A percentile compares a stretch with the other conserved stretches of the same genome.
phyloP scores from a whole-genome alignment of 2,329 filamentous ascomycete species.

The Colletotrichum liriopes region DNA sequence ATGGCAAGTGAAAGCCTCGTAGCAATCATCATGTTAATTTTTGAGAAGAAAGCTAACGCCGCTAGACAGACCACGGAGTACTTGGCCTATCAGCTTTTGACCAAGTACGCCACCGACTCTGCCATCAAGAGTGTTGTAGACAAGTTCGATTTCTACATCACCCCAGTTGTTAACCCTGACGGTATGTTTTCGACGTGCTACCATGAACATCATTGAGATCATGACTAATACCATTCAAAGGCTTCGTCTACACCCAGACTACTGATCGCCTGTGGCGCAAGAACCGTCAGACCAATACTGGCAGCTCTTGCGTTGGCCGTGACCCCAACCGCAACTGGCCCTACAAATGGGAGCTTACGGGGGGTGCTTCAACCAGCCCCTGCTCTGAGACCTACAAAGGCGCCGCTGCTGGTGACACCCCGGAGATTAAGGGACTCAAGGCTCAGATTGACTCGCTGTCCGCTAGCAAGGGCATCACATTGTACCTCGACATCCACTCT shows the following conservation, averaged over 20 bases:
- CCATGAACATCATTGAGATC: rapidly evolving
- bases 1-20: slow-evolving; percentile 65
- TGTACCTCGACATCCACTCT: slow-evolving; percentile 77
- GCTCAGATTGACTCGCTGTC: slow-evolving; percentile 61
- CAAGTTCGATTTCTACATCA: slow-evolving; percentile 70
- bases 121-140: slow-evolving; percentile 62
- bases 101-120: slow-evolving; percentile 53
- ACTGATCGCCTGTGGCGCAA: slow-evolving; percentile 67
- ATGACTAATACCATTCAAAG: slow-evolving; percentile 41
- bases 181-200: slow-evolving; percentile 45
- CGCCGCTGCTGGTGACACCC: slow-evolving; percentile 56
- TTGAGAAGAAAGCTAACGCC: slow-evolving; percentile 42
- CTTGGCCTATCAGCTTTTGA: slow-evolving; percentile 61
- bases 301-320: slow-evolving; percentile 60
- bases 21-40: rapidly evolving
- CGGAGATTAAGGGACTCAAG: slow-evolving; percentile 64
- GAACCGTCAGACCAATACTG: slow-evolving; percentile 60
- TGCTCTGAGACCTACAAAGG: slow-evolving; percentile 64
- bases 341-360: slow-evolving; percentile 62
- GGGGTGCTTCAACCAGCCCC: slow-evolving; percentile 64
- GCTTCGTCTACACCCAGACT: slow-evolving; percentile 64
- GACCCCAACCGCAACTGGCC: slow-evolving; percentile 72
- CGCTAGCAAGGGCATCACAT: slow-evolving; percentile 64
- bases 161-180: slow-evolving; percentile 66
- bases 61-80: slow-evolving; percentile 60